These are phyloP conservation scores for Xylaria grammica DNA, from an alignment of 495 filamentous ascomycete species.

Conservation along the genomic window DNA sequence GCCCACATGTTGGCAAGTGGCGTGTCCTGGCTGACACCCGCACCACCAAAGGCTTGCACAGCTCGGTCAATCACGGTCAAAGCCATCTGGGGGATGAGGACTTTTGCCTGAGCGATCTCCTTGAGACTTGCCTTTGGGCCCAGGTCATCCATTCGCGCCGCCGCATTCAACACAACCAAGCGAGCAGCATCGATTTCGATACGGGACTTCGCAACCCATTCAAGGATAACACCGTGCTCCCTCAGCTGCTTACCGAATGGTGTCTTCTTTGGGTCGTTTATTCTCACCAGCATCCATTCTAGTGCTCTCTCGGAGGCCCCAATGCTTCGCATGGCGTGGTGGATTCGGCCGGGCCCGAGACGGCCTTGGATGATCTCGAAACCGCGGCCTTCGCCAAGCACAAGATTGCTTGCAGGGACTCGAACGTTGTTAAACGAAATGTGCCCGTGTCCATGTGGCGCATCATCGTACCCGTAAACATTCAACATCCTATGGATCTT, in stretches of 20 bases:
- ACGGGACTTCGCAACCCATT: slow-evolving; percentile 89
- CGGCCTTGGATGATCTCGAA: slow-evolving; percentile 97
- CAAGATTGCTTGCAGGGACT: slow-evolving; percentile 75
- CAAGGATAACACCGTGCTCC: slow-evolving; percentile 87
- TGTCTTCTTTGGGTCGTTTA: slow-evolving; percentile 86
- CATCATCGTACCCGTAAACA: slow-evolving; percentile 94
- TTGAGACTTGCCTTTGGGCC: slow-evolving; percentile 80
- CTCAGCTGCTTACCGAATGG: slow-evolving; percentile 81
- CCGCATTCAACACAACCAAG: slow-evolving; percentile 85
- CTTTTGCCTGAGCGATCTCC: slow-evolving; percentile 88
- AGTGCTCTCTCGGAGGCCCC: slow-evolving; percentile 84
- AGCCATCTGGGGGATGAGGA: slow-evolving; percentile 77
- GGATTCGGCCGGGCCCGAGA: slow-evolving; percentile 88
- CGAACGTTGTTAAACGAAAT: slow-evolving; percentile 85
- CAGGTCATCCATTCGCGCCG: slow-evolving; percentile 83
- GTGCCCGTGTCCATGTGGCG: slow-evolving; percentile 91
- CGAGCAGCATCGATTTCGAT: slow-evolving; percentile 90
- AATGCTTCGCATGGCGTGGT: slow-evolving; percentile 92
- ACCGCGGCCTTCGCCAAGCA: slow-evolving; percentile 88
- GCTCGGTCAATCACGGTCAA: slow-evolving; percentile 85
- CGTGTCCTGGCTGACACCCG: slow-evolving; percentile 88
- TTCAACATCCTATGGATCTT: slow-evolving; percentile 83
- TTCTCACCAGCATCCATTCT: slow-evolving; percentile 85
- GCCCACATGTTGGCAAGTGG: slow-evolving; percentile 90
- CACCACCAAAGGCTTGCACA: slow-evolving; percentile 83